Percentiles rank a stretch among this genome's conserved stretches.
phyloP scores from a whole-genome alignment of 1,139 yeast genomes.

The Kurtzmaniella quercitrusa region DNA sequence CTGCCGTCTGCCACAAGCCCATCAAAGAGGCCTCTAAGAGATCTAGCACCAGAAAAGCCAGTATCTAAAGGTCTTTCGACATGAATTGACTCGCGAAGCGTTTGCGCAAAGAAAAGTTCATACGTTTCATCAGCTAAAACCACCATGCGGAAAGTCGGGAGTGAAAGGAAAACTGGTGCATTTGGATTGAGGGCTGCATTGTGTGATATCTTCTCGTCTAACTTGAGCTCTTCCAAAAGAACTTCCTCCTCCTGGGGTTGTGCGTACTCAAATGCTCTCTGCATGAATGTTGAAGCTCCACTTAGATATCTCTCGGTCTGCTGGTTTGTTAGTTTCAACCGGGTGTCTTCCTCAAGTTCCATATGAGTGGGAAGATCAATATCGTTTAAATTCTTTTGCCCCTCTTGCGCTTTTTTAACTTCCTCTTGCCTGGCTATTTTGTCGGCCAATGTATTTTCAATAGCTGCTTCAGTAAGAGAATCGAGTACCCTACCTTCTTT shows the following conservation, averaged over 20 bases:
- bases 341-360: slow-evolving; percentile 58
- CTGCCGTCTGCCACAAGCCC: slow-evolving; percentile 89
- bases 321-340: slow-evolving; percentile 58
- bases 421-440: slow-evolving; percentile 34
- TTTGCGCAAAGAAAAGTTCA: slow-evolving; percentile 72
- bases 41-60: slow-evolving; percentile 49
- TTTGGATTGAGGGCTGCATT: slow-evolving; percentile 82
- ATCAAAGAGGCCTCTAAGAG: slow-evolving; percentile 83
- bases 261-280: slow-evolving; percentile 88
- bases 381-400: slow-evolving; percentile 19
- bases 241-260: slow-evolving; percentile 55
- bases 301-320: slow-evolving; percentile 80
- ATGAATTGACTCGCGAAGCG: slow-evolving; percentile 64
- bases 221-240: slow-evolving; percentile 33
- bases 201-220: slow-evolving; percentile 40
- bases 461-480: slow-evolving; percentile 52
- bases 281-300: slow-evolving; percentile 84
- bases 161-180: slow-evolving; percentile 67
- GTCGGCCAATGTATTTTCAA: slow-evolving; percentile 65
- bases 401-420: slow-evolving; percentile 14
- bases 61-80: slow-evolving; percentile 53
- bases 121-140: slow-evolving; percentile 90
- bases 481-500: slow-evolving; percentile 64
- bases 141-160: slow-evolving; percentile 94
- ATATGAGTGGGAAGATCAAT: slow-evolving; percentile 56